Conservation (phyloP, 164 flowering plant species). For the Stephania japonica region DNA sequence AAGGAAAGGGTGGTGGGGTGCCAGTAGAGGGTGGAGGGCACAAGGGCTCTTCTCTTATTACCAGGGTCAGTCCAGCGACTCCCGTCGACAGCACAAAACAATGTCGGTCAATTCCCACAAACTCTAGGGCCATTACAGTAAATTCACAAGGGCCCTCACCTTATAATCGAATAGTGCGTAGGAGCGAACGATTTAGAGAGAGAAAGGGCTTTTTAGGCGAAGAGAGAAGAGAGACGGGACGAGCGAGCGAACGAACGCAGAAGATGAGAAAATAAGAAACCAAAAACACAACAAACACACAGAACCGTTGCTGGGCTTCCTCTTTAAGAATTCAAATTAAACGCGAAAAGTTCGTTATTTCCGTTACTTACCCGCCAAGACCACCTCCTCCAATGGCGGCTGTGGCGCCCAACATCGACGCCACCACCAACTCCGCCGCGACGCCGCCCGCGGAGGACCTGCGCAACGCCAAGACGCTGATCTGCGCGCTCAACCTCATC, state of each 20-base stretch:
- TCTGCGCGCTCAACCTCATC: slow-evolving; percentile 74
- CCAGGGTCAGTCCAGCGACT: not conserved
- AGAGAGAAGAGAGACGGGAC: not conserved
- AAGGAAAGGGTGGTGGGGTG: no score
- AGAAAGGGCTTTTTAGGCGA: not conserved
- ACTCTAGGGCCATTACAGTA: not conserved
- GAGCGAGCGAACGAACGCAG: not conserved
- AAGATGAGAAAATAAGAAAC: not conserved
- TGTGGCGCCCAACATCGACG: slow-evolving; percentile 18
- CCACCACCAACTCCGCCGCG: slow-evolving; percentile 16
- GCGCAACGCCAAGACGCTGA: slow-evolving; percentile 57
- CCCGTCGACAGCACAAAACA: no score
- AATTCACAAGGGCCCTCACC: not conserved
- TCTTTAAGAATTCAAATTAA: no score
- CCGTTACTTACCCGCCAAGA: slow-evolving; percentile 28
- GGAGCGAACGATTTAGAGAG: not conserved
- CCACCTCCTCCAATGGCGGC: slow-evolving; percentile 24
- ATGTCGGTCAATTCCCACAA: not conserved
- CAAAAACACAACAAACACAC: not conserved
- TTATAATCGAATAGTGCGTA: not conserved
- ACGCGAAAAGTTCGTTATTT: not conserved
- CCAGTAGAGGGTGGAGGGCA: no score
- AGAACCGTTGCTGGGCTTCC: not conserved
- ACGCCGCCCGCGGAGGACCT: slow-evolving; percentile 5
- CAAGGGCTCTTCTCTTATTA: not conserved